phyloP scores from a whole-genome alignment of 805 yeast species.

The Lachancea dasiensis region DNA sequence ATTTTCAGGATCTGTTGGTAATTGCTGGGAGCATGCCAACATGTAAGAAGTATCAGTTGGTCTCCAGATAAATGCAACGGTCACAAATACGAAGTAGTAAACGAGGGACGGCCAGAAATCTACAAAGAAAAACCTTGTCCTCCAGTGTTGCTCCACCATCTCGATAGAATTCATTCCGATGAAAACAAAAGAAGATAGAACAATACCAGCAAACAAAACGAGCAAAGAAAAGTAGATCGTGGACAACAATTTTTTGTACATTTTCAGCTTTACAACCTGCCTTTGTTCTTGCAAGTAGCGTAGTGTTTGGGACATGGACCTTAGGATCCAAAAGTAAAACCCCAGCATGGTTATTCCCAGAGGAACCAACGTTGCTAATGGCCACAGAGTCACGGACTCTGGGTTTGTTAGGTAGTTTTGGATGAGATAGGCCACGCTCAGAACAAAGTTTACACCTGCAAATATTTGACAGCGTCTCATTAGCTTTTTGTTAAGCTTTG shows the following conservation, averaged over 20 bases:
- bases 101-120: conserved; percentile 95
- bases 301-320: conserved; percentile 70
- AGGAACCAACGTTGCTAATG: conserved; percentile 63
- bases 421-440: conserved; percentile 48
- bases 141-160: conserved; percentile 85
- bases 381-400: conserved; percentile 43
- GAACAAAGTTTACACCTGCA: conserved; percentile 50
- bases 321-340: conserved; percentile 70
- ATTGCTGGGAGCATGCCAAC: conserved; percentile 89
- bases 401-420: conserved; percentile 48
- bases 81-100: conserved; percentile 75
- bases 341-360: conserved; percentile 59
- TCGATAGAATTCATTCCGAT: conserved; percentile 71
- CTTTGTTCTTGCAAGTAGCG: conserved; percentile 72
- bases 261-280: conserved; percentile 82
- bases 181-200: conserved; percentile 61
- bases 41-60: conserved; percentile 94
- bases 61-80: conserved; percentile 90
- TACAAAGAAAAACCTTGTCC: conserved; percentile 75
- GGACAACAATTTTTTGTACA: conserved; percentile 75
- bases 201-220: conserved; percentile 62
- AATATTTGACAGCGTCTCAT: conserved; percentile 68
- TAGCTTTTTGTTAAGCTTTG: conserved; percentile 65
- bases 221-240: conserved; percentile 69
- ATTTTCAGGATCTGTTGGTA: conserved; percentile 72